Evolutionary conservation across 129 eudicot genomes (phyloP).

Genomic region (Scalesia atractyloides): DNA sequence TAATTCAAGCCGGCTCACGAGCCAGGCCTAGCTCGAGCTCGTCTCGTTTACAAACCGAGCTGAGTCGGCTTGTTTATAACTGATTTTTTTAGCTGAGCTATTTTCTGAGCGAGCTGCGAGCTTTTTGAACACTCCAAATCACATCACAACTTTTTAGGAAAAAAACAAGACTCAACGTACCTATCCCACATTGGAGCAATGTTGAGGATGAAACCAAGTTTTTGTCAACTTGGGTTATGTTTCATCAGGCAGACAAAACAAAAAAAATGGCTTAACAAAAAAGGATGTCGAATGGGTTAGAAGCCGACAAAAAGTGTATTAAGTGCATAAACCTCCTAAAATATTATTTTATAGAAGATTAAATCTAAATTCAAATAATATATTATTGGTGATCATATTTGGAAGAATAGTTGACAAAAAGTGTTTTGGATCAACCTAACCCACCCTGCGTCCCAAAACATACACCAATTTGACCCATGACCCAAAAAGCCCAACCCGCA

Average conservation of each 20-base stretch:
- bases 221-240: background rate
- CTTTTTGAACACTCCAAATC: background rate
- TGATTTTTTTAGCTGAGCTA: no score
- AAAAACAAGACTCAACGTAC: constrained; percentile 12
- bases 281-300: background rate
- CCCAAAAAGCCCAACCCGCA: background rate
- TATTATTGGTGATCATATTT: constrained; percentile 3
- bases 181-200: no score
- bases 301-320: background rate
- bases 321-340: constrained; percentile 5
- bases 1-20: no score
- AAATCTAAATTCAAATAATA: background rate
- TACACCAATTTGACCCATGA: background rate
- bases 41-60: no score
- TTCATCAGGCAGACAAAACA: background rate
- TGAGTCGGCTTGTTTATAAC: no score
- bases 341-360: background rate
- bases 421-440: constrained; percentile 8
- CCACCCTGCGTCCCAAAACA: background rate
- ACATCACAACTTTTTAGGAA: background rate
- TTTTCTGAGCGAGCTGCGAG: no score
- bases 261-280: background rate
- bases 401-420: background rate
- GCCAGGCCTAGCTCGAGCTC: no score
- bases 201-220: no score